Evolutionary conservation across 1,284 basidiomycete genomes (phyloP).

Genomic region (Apiotrichum akiyoshidainum): DNA sequence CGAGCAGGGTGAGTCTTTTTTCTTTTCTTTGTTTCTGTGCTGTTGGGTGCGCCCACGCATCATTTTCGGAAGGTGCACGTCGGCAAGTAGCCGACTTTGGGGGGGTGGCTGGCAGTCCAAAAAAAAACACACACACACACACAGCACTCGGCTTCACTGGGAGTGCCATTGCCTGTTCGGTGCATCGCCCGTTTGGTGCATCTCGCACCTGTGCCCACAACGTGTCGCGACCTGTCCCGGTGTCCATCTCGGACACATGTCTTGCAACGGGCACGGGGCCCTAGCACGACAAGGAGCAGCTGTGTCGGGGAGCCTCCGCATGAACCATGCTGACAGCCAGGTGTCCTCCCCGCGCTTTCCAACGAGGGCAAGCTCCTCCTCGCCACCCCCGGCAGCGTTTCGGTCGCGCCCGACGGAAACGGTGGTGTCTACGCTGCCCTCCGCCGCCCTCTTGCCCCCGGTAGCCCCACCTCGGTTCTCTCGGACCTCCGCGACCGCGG

Average conservation of each 20-base stretch:
- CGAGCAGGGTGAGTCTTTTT: slow-evolving; percentile 79
- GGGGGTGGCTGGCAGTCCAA: too few species aligned
- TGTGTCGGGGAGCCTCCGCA: background rate
- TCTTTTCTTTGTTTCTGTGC: too few species aligned
- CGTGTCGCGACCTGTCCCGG: too few species aligned
- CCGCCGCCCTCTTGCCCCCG: slow-evolving; percentile 67
- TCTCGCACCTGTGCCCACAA: too few species aligned
- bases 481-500: slow-evolving; percentile 74
- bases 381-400: slow-evolving; percentile 70
- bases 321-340: slow-evolving; percentile 53
- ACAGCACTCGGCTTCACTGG: too few species aligned
- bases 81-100: background rate
- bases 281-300: too few species aligned
- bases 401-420: slow-evolving; percentile 96
- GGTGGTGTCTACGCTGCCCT: slow-evolving; percentile 95
- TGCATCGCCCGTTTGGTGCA: too few species aligned
- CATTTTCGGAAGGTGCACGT: background rate
- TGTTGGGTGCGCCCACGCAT: background rate
- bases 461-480: slow-evolving; percentile 65
- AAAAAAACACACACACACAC: too few species aligned
- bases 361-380: slow-evolving; percentile 93
- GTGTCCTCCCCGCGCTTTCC: slow-evolving; percentile 90
- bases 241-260: too few species aligned
- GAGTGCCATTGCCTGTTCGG: too few species aligned
- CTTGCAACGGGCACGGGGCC: too few species aligned